Evolutionary conservation across 1,284 basidiomycete genomes (phyloP).

Genomic region (Moesziomyces antarcticus): DNA sequence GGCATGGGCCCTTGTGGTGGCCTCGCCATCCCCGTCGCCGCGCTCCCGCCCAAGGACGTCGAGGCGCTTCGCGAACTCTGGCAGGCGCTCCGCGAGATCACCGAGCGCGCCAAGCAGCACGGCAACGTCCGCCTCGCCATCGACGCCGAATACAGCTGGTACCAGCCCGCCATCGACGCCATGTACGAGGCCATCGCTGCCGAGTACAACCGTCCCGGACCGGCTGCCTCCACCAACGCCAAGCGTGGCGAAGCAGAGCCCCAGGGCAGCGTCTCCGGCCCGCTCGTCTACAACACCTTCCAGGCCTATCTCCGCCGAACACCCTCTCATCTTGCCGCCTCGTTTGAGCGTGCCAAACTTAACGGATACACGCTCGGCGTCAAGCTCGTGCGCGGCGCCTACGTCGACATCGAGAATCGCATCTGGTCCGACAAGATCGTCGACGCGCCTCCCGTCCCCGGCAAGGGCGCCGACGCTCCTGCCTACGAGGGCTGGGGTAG

Average conservation of each 20-base stretch:
- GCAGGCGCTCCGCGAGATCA: conserved; percentile 49
- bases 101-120: conserved; percentile 44
- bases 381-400: conserved; percentile 94
- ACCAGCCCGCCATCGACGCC: conserved; percentile 63
- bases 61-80: conserved; percentile 55
- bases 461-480: conserved; percentile 32
- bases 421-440: conserved; percentile 61
- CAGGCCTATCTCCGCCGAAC: conserved; percentile 71
- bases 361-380: conserved; percentile 85
- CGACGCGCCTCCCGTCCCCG: conserved; percentile 52
- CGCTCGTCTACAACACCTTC: conserved; percentile 61
- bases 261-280: conserved; percentile 41
- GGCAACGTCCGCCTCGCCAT: conserved; percentile 56
- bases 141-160: conserved; percentile 62
- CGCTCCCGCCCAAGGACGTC: conserved; percentile 45
- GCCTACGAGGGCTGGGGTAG: conserved; percentile 59
- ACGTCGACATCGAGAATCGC: conserved; percentile 80
- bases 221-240: neutral
- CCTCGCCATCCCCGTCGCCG: conserved; percentile 54
- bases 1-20: conserved; percentile 51
- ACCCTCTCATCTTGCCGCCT: conserved; percentile 76
- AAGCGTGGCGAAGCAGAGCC: conserved; percentile 4
- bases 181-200: conserved; percentile 59
- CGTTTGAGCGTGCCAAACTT: conserved; percentile 77
- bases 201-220: conserved; percentile 51